Conservation (phyloP, 2,329 filamentous ascomycete species). For the Fusarium agapanthi region DNA sequence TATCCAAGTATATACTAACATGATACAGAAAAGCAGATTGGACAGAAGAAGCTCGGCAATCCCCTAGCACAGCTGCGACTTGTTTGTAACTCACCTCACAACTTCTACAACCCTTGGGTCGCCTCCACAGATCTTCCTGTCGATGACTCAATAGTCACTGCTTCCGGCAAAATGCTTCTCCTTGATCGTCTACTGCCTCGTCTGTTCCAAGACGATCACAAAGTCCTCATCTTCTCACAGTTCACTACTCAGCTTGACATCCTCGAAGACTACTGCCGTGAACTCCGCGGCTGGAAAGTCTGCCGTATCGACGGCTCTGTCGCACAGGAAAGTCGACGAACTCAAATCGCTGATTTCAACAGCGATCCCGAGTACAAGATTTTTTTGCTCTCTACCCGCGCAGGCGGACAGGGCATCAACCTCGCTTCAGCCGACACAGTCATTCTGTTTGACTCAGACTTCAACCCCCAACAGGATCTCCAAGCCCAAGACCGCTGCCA, state of each 20-base stretch:
- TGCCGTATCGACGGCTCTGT: conserved; percentile 94
- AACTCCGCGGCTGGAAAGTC: conserved; percentile 80
- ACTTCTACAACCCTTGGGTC: conserved; percentile 94
- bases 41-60: conserved; percentile 91
- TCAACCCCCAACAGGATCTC: conserved; percentile 96
- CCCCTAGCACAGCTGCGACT: conserved; percentile 90
- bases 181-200: conserved; percentile 84
- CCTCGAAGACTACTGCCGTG: conserved; percentile 81
- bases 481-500: conserved; percentile 97
- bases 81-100: conserved; percentile 92
- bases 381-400: conserved; percentile 89
- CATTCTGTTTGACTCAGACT: conserved; percentile 86
- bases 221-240: conserved; percentile 95
- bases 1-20: conserved; percentile 37
- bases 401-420: conserved; percentile 95
- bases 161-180: conserved; percentile 95
- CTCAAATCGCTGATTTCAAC: conserved; percentile 80
- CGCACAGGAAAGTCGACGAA: conserved; percentile 74
- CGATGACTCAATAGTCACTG: conserved; percentile 84
- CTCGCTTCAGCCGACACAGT: conserved; percentile 91
- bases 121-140: conserved; percentile 65
- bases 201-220: conserved; percentile 79
- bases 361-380: conserved; percentile 71
- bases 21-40: conserved; percentile 77
- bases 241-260: conserved; percentile 96